Evolutionary conservation across 208 protist species (phyloP), one percentile per base, ranked within the genome.

Genomic region (Acanthamoeba lugdunensis): DNA sequence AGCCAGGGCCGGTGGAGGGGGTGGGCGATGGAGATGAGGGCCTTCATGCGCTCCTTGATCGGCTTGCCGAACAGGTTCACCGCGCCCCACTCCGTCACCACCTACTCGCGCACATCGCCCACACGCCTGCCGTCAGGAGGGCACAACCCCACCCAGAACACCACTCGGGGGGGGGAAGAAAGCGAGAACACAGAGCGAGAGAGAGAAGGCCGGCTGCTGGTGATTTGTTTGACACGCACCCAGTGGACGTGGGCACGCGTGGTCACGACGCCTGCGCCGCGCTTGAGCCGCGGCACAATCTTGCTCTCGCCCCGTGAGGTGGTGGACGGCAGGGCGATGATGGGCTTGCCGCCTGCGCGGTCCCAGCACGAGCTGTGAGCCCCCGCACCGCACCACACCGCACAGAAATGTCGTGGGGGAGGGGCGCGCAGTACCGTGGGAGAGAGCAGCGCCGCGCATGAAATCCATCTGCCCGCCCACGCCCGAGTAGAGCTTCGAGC

Each of bases 391-490:
- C 37, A 41, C 37, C 50, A 16, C 50, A 54, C 50, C 50, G 8
- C 50, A 9, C 14, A 1, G 50, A 54, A 18, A 9, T 9, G 13
- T 54, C 8, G 13, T 9, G 2, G 13, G 8, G n/a, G n/a, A n/a
- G 2, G 50, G 13, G 50, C 13, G 50, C 13, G 50, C 50, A 18
- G 95, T 94, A 41, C 93, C 95, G 7, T 67, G 56, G 9, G 73
- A 93, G 13, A 95, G 90, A 4, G 89, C 52, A 50, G 96, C 95
- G 56, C 95, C 96, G 8, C 93, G 58, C 21, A 69, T 94, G 94
- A 93, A 96, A 67, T 96, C 95, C n/a, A 96, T 45, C 77, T 96
- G 95, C 8, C 96, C 96, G 37, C 96, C 96, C 23, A 97, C 85
- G 30, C 96, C 96, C 30, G 82, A 94, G 71, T 94, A 95, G 30